Base-by-base conservation (phyloP, 2,329 filamentous ascomycete species). In the Botrytis porri region DNA sequence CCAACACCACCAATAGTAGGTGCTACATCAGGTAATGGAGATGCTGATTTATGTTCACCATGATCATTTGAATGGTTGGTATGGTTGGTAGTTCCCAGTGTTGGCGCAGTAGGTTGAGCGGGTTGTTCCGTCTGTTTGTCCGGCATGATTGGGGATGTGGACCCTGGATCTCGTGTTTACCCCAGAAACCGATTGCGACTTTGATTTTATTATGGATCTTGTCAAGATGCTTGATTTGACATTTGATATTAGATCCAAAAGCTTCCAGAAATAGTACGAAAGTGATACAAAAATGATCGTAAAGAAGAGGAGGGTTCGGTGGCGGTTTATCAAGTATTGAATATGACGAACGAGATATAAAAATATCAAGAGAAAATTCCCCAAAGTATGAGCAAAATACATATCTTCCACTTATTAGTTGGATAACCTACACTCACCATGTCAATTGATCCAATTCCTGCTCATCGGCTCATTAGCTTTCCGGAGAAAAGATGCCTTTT, bases 91-190 rank as follows among this genome's bases (percentile, higher is more conserved):
- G 51, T 35, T 69, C n/a, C 54, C 25, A 48, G 22, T 20, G 63
- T 51, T 72, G 63, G 35, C 51, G 60, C 37, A 41, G n/a, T 20
- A 48, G 70, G 29, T 16, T 69, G 69, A 73, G 72, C 70, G 70
- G 66, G 37, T 64, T 69, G 70, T 41, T 64, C 71, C 37, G 74
- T 70, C 35, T 72, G 48, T 39, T 67, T 73, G 32, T 65, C 57
- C 51, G 70, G 43, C 72, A 75, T 77, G 75, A 75, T 76, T 77
- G 75, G 61, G 12, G 60, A 45, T 41, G 60, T 71, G 43, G 43
- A 59, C 37, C 69, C 32, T 57, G 6, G 18, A 60, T 45, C 39
- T 29, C 41, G 70, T 57, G 37, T 41, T 60, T 72, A 60, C 61
- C 70, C 70, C 70, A 51, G 70, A 51, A 51, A 60, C 7, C 25